phyloP scores from a whole-genome alignment of 768 basidiomycete species.

The Mycena crocata region DNA sequence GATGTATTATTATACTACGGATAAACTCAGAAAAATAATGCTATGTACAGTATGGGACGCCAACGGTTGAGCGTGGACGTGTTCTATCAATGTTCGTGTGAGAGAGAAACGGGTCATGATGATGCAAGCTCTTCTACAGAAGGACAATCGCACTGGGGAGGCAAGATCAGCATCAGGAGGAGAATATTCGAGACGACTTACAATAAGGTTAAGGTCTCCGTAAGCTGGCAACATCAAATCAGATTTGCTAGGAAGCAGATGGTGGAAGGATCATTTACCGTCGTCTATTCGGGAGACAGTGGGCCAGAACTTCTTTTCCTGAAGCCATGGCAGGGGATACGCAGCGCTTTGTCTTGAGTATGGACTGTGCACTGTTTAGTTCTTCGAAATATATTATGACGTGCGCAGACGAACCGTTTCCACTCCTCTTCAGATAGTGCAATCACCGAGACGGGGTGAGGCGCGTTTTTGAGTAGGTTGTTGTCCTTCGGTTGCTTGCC shows the following conservation, averaged over 20 bases:
- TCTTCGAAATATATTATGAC: neutral
- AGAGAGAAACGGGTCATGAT: slow-evolving; percentile 53
- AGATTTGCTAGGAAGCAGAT: no score
- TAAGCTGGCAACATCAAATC: slow-evolving; percentile 71
- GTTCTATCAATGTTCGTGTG: slow-evolving; percentile 55
- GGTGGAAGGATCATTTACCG: slow-evolving; percentile 63
- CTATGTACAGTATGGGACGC: slow-evolving; percentile 11
- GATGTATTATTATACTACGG: slow-evolving; percentile 8
- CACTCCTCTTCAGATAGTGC: slow-evolving; percentile 82
- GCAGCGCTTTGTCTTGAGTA: slow-evolving; percentile 93
- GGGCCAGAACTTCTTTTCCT: slow-evolving; percentile 97
- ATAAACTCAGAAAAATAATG: slow-evolving; percentile 12
- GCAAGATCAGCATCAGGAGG: slow-evolving; percentile 20
- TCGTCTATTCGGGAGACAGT: slow-evolving; percentile 93
- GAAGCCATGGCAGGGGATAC: slow-evolving; percentile 86
- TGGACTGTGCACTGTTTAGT: slow-evolving; percentile 61
- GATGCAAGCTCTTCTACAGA: slow-evolving; percentile 82
- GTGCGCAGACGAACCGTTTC: slow-evolving; percentile 71
- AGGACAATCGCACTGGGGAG: slow-evolving; percentile 83
- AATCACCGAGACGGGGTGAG: slow-evolving; percentile 86
- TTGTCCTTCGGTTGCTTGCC: slow-evolving; percentile 93
- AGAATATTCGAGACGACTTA: slow-evolving; percentile 52
- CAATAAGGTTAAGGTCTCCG: slow-evolving; percentile 91
- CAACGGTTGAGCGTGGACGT: slow-evolving; percentile 51
- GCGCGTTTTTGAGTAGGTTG: slow-evolving; percentile 94